phyloP scores from a whole-genome alignment of 495 filamentous ascomycete species.

The Aspergillus biplanus region DNA sequence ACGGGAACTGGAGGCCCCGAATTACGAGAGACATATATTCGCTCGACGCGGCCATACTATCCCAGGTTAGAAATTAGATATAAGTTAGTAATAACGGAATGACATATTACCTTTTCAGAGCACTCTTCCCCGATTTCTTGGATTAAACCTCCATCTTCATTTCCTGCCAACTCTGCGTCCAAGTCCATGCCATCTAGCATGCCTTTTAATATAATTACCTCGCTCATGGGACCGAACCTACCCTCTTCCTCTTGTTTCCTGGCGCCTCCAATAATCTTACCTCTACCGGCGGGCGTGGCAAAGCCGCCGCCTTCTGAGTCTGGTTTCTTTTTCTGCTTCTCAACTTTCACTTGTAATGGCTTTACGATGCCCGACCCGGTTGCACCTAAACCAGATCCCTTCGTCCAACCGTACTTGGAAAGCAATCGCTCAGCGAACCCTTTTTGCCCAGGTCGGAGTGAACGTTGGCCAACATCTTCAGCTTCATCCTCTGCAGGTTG shows the following conservation, averaged over 20 bases:
- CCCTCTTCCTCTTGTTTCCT: conserved; percentile 54
- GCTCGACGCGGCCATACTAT: conserved; percentile 83
- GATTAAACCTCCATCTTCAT: conserved; percentile 66
- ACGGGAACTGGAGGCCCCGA: conserved; percentile 62
- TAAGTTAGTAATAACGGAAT: neutral
- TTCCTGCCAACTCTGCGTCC: conserved; percentile 61
- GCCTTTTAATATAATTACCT: conserved; percentile 75
- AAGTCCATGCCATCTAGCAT: conserved; percentile 86
- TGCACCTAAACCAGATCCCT: conserved; percentile 85
- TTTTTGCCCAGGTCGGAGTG: conserved; percentile 75
- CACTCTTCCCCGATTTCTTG: conserved; percentile 97
- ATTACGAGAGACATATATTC: conserved; percentile 71
- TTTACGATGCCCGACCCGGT: conserved; percentile 78
- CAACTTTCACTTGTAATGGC: conserved; percentile 77
- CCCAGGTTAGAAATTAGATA: conserved; percentile 14
- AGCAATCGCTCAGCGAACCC: conserved; percentile 86
- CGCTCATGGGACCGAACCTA: conserved; percentile 74
- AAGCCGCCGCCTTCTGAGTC: conserved; percentile 82
- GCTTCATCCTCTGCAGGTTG: conserved; percentile 48
- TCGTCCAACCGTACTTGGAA: conserved; percentile 90
- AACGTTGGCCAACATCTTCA: conserved; percentile 58
- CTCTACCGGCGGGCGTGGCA: conserved; percentile 67
- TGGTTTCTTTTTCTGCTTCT: conserved; percentile 77
- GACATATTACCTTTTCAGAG: conserved; percentile 64
- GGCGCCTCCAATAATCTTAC: conserved; percentile 75